Percentiles rank a stretch among this genome's conserved stretches.
Conservation (phyloP, 2,329 filamentous ascomycete species). For the Fusarium oxysporum region DNA sequence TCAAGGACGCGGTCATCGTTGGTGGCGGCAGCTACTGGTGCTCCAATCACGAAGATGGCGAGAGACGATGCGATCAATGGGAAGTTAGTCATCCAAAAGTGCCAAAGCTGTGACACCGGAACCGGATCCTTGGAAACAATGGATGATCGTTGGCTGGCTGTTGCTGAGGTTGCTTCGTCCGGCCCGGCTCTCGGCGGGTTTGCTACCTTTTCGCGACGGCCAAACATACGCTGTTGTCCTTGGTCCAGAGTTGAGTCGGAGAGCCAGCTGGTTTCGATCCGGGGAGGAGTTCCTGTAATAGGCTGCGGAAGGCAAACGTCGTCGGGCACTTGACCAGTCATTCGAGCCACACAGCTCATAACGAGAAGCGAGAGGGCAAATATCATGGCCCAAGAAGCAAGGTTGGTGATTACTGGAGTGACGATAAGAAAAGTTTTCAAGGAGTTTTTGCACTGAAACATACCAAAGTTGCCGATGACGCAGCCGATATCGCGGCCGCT, state of each 20-base stretch:
- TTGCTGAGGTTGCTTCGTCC: background rate
- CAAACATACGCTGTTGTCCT: background rate
- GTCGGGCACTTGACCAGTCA: constrained; percentile 7
- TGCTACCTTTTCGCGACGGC: constrained; percentile 13
- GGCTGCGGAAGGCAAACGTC: constrained; percentile 19
- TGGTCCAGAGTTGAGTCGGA: constrained; percentile 37
- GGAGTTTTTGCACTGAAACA: constrained; percentile 11
- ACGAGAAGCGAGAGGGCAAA: constrained; percentile 45
- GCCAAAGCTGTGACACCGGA: constrained; percentile 16
- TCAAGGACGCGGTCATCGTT: constrained; percentile 57
- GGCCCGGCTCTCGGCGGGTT: background rate
- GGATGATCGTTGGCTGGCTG: constrained; percentile 16
- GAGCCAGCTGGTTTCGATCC: constrained; percentile 35
- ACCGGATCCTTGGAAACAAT: background rate
- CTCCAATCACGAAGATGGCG: constrained; percentile 52
- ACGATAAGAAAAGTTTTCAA: constrained; percentile 17
- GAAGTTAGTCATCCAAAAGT: constrained; percentile 43
- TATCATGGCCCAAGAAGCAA: constrained; percentile 50
- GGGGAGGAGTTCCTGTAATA: background rate
- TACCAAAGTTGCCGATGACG: constrained; percentile 60
- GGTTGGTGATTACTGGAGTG: constrained; percentile 49
- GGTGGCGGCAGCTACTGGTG: constrained; percentile 53
- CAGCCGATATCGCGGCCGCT: constrained; percentile 52
- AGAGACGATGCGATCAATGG: constrained; percentile 45
- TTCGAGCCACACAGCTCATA: constrained; percentile 21